These are phyloP conservation scores for Purpureocillium takamizusanense DNA, from an alignment of 2,329 filamentous ascomycete genomes.

Conservation along the genomic window DNA sequence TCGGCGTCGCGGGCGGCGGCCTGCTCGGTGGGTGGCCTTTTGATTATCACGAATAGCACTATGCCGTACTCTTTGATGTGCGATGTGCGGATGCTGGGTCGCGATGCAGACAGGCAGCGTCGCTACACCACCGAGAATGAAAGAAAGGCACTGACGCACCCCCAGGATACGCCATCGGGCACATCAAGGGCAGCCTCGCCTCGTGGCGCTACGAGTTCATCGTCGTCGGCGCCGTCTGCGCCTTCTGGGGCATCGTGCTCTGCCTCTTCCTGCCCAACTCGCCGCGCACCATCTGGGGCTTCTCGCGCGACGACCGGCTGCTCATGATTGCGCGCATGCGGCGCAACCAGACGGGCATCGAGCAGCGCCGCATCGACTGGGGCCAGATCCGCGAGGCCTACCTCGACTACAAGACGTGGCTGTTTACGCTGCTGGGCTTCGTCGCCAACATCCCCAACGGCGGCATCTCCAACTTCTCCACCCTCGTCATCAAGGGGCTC, in stretches of 20 bases:
- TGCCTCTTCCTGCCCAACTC: slow-evolving; percentile 48
- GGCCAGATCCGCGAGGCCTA: slow-evolving; percentile 48
- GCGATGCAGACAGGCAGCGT: no score
- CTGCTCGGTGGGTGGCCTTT: slow-evolving; percentile 20
- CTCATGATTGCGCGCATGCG: slow-evolving; percentile 45
- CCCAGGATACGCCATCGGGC: slow-evolving; percentile 47
- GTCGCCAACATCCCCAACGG: slow-evolving; percentile 48
- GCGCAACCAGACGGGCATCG: slow-evolving; percentile 49
- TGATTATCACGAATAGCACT: no score
- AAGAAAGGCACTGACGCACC: neutral
- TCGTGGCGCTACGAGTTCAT: slow-evolving; percentile 63
- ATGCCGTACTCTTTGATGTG: no score
- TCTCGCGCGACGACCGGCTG: slow-evolving; percentile 40
- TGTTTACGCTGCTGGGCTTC: slow-evolving; percentile 45
- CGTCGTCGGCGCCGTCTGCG: slow-evolving; percentile 50
- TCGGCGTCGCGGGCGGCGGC: slow-evolving; percentile 50
- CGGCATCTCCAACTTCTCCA: slow-evolving; percentile 50
- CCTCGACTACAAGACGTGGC: slow-evolving; percentile 47
- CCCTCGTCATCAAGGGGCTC: slow-evolving; percentile 51
- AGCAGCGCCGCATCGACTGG: slow-evolving; percentile 46
- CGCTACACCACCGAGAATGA: no score
- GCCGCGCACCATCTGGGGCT: slow-evolving; percentile 42
- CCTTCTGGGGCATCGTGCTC: slow-evolving; percentile 50
- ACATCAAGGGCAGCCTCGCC: slow-evolving; percentile 45
- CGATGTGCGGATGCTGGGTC: no score